These are phyloP conservation scores for Simplicillium aogashimaense DNA, from an alignment of 2,329 filamentous ascomycete species.

Conservation along the genomic window DNA sequence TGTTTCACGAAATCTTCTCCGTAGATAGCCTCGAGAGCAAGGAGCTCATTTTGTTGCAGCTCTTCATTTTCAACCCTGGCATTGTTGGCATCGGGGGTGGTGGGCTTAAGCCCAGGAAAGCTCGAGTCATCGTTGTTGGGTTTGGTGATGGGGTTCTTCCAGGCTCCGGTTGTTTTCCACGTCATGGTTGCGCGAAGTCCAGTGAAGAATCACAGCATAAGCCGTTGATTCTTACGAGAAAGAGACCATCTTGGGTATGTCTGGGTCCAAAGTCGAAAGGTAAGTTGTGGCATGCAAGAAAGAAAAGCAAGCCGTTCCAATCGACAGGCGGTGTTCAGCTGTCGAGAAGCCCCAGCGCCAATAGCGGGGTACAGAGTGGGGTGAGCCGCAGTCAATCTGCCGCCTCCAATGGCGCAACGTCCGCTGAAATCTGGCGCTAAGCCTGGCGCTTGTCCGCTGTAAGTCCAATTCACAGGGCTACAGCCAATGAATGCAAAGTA, in stretches of 20 bases:
- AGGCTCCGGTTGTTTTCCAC: slow-evolving; percentile 35
- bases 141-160: slow-evolving; percentile 35
- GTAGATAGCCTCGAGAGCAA: slow-evolving; percentile 80
- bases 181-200: slow-evolving; percentile 34
- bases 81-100: slow-evolving; percentile 25
- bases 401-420: too few species aligned
- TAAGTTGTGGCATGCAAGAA: too few species aligned
- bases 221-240: slow-evolving; percentile 40
- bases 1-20: slow-evolving; percentile 77
- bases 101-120: slow-evolving; percentile 39
- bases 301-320: too few species aligned
- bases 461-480: too few species aligned
- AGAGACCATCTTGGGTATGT: slow-evolving; percentile 28
- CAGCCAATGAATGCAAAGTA: too few species aligned
- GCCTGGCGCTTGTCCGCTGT: too few species aligned
- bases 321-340: too few species aligned
- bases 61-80: slow-evolving; percentile 63
- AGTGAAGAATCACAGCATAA: slow-evolving; percentile 39
- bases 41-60: slow-evolving; percentile 78
- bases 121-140: slow-evolving; percentile 35
- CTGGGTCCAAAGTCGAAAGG: not conserved
- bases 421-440: too few species aligned
- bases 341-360: not conserved
- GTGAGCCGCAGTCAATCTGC: too few species aligned
- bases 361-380: not conserved